Evolutionary conservation across 2,329 filamentous ascomycete species (phyloP).

Genomic region (Ciborinia camelliae): DNA sequence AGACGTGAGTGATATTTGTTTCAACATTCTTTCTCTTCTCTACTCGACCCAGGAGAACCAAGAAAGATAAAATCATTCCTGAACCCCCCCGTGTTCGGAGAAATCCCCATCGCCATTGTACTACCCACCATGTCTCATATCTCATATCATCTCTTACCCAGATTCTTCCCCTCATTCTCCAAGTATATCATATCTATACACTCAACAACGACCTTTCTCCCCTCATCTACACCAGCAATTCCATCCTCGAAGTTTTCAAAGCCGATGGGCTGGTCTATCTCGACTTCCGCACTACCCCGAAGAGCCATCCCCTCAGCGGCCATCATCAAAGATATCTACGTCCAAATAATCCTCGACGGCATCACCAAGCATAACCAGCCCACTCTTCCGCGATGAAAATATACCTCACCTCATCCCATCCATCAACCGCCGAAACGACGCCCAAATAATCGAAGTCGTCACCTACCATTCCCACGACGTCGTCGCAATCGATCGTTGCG

Average conservation of each 20-base stretch:
- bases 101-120: background rate
- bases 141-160: slow-evolving; percentile 36
- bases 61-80: too few relatives aligned
- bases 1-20: slow-evolving; percentile 51
- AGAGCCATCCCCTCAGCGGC: slow-evolving; percentile 53
- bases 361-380: slow-evolving; percentile 48
- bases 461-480: slow-evolving; percentile 53
- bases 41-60: too few relatives aligned
- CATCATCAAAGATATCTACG: slow-evolving; percentile 58
- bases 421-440: slow-evolving; percentile 63
- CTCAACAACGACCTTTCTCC: slow-evolving; percentile 63
- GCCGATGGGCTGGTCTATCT: slow-evolving; percentile 72
- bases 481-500: slow-evolving; percentile 75
- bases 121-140: slow-evolving; percentile 8
- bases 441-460: slow-evolving; percentile 56
- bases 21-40: background rate
- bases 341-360: slow-evolving; percentile 62
- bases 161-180: slow-evolving; percentile 76
- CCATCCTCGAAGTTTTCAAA: slow-evolving; percentile 64
- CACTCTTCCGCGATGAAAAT: slow-evolving; percentile 49
- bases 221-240: slow-evolving; percentile 58
- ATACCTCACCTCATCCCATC: slow-evolving; percentile 68
- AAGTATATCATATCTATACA: slow-evolving; percentile 78
- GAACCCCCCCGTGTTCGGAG: too few relatives aligned
- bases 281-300: slow-evolving; percentile 77